These are phyloP conservation scores for Massarina eburnea DNA, from an alignment of 2,329 filamentous ascomycete species.

Conservation along the genomic window DNA sequence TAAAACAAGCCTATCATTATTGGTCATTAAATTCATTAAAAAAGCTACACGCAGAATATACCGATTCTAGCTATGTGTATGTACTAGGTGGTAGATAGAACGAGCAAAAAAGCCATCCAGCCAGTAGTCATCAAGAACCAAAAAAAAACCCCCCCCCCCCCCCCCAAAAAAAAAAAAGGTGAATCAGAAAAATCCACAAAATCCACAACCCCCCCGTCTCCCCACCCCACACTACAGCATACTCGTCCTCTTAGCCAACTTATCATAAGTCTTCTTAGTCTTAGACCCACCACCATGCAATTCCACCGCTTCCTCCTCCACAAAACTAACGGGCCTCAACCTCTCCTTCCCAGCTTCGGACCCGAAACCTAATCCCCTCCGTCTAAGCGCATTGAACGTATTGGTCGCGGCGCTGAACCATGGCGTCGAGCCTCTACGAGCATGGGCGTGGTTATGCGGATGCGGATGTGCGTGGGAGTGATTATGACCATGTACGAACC, in stretches of 20 bases:
- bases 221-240: slow-evolving; percentile 25
- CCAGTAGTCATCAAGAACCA: neutral
- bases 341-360: slow-evolving; percentile 13
- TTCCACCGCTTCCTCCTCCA: slow-evolving; percentile 24
- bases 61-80: too few relatives aligned
- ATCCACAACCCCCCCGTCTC: neutral
- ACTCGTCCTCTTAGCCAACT: slow-evolving; percentile 41
- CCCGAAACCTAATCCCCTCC: slow-evolving; percentile 14
- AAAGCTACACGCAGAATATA: too few relatives aligned
- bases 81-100: too few relatives aligned
- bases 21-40: too few relatives aligned
- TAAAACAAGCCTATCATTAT: too few relatives aligned
- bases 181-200: too few relatives aligned
- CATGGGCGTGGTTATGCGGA: slow-evolving; percentile 1
- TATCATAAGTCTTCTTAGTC: slow-evolving; percentile 36
- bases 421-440: neutral
- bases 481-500: slow-evolving; percentile 39
- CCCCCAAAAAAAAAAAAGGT: neutral
- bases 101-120: neutral
- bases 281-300: slow-evolving; percentile 40
- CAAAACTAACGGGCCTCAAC: slow-evolving; percentile 23
- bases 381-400: slow-evolving; percentile 4
- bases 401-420: slow-evolving; percentile 5
- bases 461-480: slow-evolving; percentile 6
- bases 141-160: neutral